phyloP scores from a whole-genome alignment of 257 asterid species.

The Ilex aquifolium region DNA sequence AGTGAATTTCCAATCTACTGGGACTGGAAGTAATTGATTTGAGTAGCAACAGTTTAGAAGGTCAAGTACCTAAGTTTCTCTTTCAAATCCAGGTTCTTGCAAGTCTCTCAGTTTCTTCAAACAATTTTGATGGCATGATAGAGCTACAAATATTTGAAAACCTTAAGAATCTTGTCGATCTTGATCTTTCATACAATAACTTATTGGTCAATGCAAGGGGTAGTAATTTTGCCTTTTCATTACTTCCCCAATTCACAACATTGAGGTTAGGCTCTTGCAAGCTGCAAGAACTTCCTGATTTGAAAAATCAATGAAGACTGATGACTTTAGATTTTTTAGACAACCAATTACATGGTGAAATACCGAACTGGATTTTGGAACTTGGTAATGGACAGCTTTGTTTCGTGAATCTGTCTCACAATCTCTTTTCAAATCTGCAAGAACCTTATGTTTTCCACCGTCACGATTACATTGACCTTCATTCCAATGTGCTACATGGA shows the following conservation, averaged over 20 bases:
- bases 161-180: conserved; percentile 12
- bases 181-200: conserved; percentile 23
- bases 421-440: not conserved
- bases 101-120: conserved; percentile 25
- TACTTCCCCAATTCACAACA: conserved; percentile 12
- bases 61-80: conserved; percentile 43
- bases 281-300: not conserved
- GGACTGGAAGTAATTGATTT: conserved; percentile 32
- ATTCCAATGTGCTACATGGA: not conserved
- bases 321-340: not conserved
- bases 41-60: conserved; percentile 39
- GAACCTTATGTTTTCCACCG: not conserved
- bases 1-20: conserved; percentile 13
- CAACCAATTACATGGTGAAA: not conserved
- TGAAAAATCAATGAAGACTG: not conserved
- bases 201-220: conserved; percentile 15
- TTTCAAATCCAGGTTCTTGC: conserved; percentile 31
- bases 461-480: not conserved
- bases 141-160: conserved; percentile 29
- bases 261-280: conserved; percentile 7
- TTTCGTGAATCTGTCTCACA: conserved; percentile 1
- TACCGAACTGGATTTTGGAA: not conserved
- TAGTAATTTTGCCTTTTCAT: conserved; percentile 3
- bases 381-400: not conserved
- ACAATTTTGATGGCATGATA: conserved; percentile 39